Conservation (phyloP, 192 early-diverging fungal genomes). For the Entomortierella lignicola region DNA sequence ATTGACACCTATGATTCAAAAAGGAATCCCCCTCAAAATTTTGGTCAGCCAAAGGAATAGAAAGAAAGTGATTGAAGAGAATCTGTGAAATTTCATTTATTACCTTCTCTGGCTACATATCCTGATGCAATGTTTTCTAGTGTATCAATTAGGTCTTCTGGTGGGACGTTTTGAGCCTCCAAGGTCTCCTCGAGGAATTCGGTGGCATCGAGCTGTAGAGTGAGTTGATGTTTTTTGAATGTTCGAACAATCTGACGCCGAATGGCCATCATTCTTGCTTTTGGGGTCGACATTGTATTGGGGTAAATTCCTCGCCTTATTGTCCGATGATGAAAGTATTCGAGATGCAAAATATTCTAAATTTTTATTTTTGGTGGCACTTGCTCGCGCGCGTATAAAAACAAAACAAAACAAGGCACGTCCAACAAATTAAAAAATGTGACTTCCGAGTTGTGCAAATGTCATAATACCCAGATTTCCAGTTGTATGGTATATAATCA, state of each 20-base stretch:
- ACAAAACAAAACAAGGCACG: too few species aligned
- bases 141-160: conserved; percentile 62
- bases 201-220: conserved; percentile 78
- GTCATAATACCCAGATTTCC: neutral
- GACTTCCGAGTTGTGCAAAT: neutral
- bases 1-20: conserved; percentile 16
- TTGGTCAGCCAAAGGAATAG: too few species aligned
- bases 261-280: conserved; percentile 35
- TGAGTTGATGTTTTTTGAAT: conserved; percentile 85
- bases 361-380: too few species aligned
- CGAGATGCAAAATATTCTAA: too few species aligned
- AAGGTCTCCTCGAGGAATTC: conserved; percentile 71
- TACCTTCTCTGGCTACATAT: conserved; percentile 82
- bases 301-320: neutral
- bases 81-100: too few species aligned
- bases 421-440: too few species aligned
- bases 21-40: too few species aligned
- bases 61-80: too few species aligned
- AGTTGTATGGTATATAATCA: neutral
- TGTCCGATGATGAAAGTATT: neutral
- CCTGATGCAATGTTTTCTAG: conserved; percentile 77
- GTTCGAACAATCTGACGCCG: conserved; percentile 69
- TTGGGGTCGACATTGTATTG: conserved; percentile 34
- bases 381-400: too few species aligned
- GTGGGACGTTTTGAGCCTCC: conserved; percentile 52